Base-by-base conservation (phyloP, 345 rosid genomes). In the Camelina neglecta region DNA sequence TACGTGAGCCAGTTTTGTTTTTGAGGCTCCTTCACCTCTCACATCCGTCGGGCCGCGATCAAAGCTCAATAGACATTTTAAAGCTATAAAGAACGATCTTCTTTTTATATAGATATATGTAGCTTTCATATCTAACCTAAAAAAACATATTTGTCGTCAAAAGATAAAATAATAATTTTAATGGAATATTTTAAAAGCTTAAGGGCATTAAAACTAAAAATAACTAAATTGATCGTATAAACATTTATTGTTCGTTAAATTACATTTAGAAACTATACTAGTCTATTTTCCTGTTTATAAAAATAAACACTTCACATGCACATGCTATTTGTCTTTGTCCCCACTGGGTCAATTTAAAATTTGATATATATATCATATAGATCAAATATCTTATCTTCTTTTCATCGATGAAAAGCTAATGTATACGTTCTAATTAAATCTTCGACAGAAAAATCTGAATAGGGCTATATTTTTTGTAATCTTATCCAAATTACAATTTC, bases 121-220 rank as follows among this genome's bases (percentile, higher is more conserved):
- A 75, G 26, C 74, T 67, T 49, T 67, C 68, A 58, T 75, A 48
- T 67, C 24, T 41, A 75, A 60, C 63, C 62, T 75, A 57, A 36
- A 57, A 18, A 74, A 35, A 11, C 10, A 16, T 36, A 16, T 36
- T 59, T 56, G 39, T 56, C 77, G 65, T 65, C 44, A 73, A 63
- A 36, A 8, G 3, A 70, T 29, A 45, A 20, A 44, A 39, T 8
- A 39, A 39, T 9, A 2, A 11, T 20, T 36, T 50, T 5, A 39
- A 12, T 50, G 11, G 31, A 61, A 11, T 12, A 50, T 61, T 11
- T 16, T 51, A 11, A 53, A 15, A 38, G 42, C 39, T 23, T 60
- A 36, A 23, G 3, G n/a, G 11, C 29, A 33, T 29, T 4, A 57
- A 44, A 21, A 18, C 45, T 35, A 12, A 3, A 36, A n/a, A 3